Evolutionary conservation across 495 filamentous ascomycete genomes (phyloP).

Genomic region (Penicillium verhagenii): DNA sequence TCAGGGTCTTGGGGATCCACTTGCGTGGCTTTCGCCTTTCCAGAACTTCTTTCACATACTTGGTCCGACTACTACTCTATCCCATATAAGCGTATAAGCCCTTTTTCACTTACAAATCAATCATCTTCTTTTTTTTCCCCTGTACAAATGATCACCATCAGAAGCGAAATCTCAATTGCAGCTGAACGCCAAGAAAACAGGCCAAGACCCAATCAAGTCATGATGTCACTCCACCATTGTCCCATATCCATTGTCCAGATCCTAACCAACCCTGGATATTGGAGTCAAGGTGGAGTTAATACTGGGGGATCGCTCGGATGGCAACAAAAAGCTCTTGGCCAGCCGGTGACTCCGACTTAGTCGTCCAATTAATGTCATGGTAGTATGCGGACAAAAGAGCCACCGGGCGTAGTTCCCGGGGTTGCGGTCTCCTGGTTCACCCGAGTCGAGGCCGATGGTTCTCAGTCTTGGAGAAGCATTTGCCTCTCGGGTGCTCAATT

Average conservation of each 20-base stretch:
- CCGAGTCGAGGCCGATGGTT: not conserved
- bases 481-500: not conserved
- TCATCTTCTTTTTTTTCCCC: not conserved
- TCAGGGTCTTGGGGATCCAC: constrained; percentile 1
- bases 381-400: not conserved
- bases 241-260: constrained; percentile 16
- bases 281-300: constrained; percentile 2
- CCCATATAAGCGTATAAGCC: not conserved
- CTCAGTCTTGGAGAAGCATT: not conserved
- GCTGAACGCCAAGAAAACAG: not conserved
- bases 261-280: constrained; percentile 10
- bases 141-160: not conserved
- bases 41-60: not conserved
- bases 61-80: not conserved
- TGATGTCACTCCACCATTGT: constrained; percentile 17
- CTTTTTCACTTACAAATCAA: not conserved
- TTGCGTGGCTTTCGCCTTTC: not conserved
- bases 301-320: not conserved
- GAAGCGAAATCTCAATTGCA: not conserved
- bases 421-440: not conserved
- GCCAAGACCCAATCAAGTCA: constrained; percentile 8
- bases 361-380: not conserved
- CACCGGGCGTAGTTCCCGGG: not conserved
- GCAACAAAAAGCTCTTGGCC: not conserved
- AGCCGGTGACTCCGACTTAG: not conserved